Evolutionary conservation across 106 monocot species (phyloP).

Genomic region (Dendrobium chrysotoxum): DNA sequence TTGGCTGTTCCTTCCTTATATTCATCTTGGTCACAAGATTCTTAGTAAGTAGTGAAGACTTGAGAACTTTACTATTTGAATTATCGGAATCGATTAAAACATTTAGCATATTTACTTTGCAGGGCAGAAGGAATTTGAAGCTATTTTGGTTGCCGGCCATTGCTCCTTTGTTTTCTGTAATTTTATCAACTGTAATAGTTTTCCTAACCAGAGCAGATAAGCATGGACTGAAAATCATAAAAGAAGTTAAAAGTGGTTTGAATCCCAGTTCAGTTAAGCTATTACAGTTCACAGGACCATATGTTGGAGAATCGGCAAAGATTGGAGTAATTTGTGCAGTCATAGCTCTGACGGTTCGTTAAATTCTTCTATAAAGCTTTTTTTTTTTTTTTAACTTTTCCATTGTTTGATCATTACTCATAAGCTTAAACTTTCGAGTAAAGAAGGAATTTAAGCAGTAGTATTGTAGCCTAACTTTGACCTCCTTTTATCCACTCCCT

Average conservation of each 20-base stretch:
- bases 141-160: conserved; percentile 71
- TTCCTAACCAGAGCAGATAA: conserved; percentile 53
- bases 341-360: conserved; percentile 66
- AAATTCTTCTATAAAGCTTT: not conserved
- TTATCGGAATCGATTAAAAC: not conserved
- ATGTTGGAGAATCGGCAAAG: conserved; percentile 50
- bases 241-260: conserved; percentile 48
- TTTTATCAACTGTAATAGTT: conserved; percentile 65
- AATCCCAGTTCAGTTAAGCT: conserved; percentile 74
- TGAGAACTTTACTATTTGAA: not conserved
- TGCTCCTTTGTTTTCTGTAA: conserved; percentile 69
- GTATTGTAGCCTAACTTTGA: no score
- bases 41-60: conserved; percentile 43
- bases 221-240: conserved; percentile 75
- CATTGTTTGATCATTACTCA: no score
- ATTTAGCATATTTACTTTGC: not conserved
- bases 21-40: conserved; percentile 67
- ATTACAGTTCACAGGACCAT: conserved; percentile 39
- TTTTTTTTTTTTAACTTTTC: no score
- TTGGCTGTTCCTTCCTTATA: conserved; percentile 81
- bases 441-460: no score
- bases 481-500: no score
- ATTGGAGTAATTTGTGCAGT: conserved; percentile 65
- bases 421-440: no score
- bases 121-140: conserved; percentile 72